phyloP scores from a whole-genome alignment of 306 rosid species.

The Luffa acutangula region DNA sequence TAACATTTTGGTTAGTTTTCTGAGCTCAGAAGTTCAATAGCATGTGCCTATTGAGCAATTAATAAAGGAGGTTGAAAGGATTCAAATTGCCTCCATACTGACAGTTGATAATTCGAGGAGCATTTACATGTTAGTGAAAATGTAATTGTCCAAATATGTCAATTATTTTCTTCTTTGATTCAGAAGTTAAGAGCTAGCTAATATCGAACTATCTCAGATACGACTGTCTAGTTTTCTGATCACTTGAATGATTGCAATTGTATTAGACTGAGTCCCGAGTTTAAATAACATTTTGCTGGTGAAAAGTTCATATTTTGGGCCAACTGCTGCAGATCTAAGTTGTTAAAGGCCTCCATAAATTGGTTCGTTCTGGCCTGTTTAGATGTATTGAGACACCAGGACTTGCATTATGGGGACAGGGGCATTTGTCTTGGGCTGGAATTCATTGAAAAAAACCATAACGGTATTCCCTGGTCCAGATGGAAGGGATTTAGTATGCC shows the following conservation, averaged over 20 bases:
- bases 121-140: background rate
- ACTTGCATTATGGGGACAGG: background rate
- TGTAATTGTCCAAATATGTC: background rate
- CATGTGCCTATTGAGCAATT: background rate
- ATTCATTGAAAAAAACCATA: background rate
- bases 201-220: background rate
- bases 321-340: background rate
- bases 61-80: background rate
- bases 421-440: constrained; percentile 1
- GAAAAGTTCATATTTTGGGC: background rate
- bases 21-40: background rate
- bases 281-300: background rate
- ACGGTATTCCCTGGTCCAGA: background rate
- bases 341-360: background rate
- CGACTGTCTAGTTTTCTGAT: background rate
- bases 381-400: background rate
- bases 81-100: background rate
- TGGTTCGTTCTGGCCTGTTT: background rate
- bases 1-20: background rate
- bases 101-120: background rate
- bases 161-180: background rate
- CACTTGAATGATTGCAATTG: background rate
- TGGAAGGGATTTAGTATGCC: background rate
- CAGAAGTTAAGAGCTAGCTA: background rate
- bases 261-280: background rate